phyloP scores from a whole-genome alignment of 345 rosid species.

The Garcia nutans region DNA sequence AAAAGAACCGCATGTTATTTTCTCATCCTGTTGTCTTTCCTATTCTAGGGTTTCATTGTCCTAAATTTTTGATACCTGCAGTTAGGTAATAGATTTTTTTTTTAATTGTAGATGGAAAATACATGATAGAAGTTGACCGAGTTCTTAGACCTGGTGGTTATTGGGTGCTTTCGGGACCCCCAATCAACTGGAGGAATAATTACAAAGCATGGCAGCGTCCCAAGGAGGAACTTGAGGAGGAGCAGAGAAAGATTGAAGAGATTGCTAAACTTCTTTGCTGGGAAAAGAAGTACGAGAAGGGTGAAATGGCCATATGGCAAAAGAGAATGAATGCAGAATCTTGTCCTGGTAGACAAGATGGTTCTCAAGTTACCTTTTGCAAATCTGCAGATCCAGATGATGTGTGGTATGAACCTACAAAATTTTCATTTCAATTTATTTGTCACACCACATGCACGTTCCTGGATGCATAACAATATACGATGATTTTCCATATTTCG shows the following conservation, averaged over 20 bases:
- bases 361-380: constrained; percentile 67
- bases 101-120: constrained; percentile 67
- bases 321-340: constrained; percentile 65
- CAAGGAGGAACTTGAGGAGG: constrained; percentile 84
- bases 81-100: constrained; percentile 18
- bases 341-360: constrained; percentile 61
- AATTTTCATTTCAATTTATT: constrained; percentile 2
- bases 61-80: constrained; percentile 6
- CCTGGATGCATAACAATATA: neutral
- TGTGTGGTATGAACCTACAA: constrained; percentile 65
- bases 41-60: constrained; percentile 8
- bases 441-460: neutral
- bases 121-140: constrained; percentile 94
- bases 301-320: constrained; percentile 94
- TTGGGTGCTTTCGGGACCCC: constrained; percentile 98
- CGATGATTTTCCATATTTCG: neutral
- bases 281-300: constrained; percentile 88
- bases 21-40: neutral
- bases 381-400: constrained; percentile 66
- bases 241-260: constrained; percentile 85
- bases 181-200: constrained; percentile 85
- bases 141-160: constrained; percentile 98
- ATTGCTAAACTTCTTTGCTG: constrained; percentile 87
- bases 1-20: neutral
- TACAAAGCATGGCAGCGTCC: constrained; percentile 97